Evolutionary conservation across 306 rosid genomes (phyloP).

Genomic region (Luffa acutangula): DNA sequence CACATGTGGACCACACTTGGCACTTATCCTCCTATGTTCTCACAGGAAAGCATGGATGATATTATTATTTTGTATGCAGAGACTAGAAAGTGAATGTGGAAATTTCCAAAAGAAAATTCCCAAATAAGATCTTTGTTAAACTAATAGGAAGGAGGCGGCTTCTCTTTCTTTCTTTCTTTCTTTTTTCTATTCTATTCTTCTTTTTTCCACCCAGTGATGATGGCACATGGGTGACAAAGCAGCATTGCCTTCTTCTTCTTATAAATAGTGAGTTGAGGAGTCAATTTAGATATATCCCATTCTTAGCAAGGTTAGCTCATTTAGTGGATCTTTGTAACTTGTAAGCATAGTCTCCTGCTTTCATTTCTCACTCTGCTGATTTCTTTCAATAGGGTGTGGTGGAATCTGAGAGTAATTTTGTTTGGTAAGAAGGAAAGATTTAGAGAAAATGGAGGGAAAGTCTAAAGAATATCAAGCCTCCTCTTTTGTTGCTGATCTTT

Average conservation of each 20-base stretch:
- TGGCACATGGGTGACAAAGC: slow-evolving; percentile 24
- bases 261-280: slow-evolving; percentile 16
- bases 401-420: not conserved
- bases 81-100: slow-evolving; percentile 6
- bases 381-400: slow-evolving; percentile 7
- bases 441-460: slow-evolving; percentile 26
- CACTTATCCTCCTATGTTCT: slow-evolving; percentile 19
- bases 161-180: not conserved
- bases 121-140: slow-evolving; percentile 8
- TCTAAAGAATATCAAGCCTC: slow-evolving; percentile 22
- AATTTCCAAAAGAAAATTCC: slow-evolving; percentile 7
- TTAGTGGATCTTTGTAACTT: not conserved
- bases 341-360: not conserved
- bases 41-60: slow-evolving; percentile 8
- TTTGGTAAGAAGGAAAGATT: not conserved
- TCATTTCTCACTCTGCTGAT: slow-evolving; percentile 3
- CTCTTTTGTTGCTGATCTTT: slow-evolving; percentile 40
- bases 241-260: slow-evolving; percentile 22
- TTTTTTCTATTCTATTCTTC: not conserved
- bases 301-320: not conserved
- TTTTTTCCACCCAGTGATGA: not conserved
- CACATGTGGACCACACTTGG: slow-evolving; percentile 22
- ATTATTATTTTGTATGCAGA: slow-evolving; percentile 2
- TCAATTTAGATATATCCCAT: slow-evolving; percentile 5
- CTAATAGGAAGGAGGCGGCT: not conserved